Evolutionary conservation across 169 alveolate species (phyloP), one percentile per base, ranked within the genome.

Genomic region (Eimeria acervulina): DNA sequence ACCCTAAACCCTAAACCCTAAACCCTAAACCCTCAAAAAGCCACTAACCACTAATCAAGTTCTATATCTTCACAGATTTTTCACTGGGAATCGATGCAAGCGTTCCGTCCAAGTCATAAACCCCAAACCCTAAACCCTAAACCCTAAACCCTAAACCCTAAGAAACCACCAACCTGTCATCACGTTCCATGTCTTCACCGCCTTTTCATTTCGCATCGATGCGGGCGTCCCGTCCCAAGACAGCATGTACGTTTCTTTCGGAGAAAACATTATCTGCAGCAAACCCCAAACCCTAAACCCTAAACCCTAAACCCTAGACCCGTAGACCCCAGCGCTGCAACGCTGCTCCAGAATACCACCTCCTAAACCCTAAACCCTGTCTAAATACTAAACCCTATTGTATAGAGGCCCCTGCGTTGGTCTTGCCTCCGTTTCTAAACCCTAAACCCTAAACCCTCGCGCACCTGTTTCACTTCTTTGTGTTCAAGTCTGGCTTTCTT

Each of bases 191-290:
- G 98, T 97, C 95, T 98, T 97, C 26, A 98, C 97, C 26, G 99
- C 98, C 89, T 96, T 97, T 80, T 98, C 99, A 96, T 97, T 97
- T 90, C 97, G 96, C 74, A 97, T 96, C n/a, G 96, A 97, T 28
- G 97, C 98, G 2, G 98, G 98, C 59, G 98, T 97, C 26, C 99
- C 99, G 90, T 98, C 99, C 99, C 99, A 98, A 2, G 99, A 97
- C 47, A 98, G 93, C 85, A 98, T 96, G 97, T 98, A 98, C 72
- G 98, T 98, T 88, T 98, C 99, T 70, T 97, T 97, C 3, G 99
- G 99, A 19, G 99, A 98, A 87, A 98, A 98, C 70, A 68, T 83
- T 94, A 97, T 51, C 95, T 91, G 95, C 5, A 47, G 12, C 12
- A 47, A 47, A 47, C 55, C 55, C 55, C 55, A 47, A 47, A 47